Percentiles rank a stretch among this genome's conserved stretches.
These are phyloP conservation scores for Yarrowia galli DNA, from an alignment of 1,139 yeast species.

Conservation along the genomic window DNA sequence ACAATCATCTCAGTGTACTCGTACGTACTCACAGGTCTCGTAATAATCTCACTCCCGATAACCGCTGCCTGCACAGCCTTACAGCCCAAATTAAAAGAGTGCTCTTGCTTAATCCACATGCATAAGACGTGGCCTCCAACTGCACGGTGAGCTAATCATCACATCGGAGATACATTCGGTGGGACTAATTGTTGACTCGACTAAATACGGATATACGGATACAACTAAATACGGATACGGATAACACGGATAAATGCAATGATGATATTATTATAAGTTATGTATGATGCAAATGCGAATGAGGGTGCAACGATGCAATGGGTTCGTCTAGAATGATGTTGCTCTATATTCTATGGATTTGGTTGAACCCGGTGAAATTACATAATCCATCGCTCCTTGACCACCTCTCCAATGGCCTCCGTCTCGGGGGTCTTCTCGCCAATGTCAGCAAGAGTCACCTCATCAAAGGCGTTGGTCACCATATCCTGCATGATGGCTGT, in stretches of 20 bases:
- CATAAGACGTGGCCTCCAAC: constrained; percentile 12
- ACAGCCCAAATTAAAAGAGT: not conserved
- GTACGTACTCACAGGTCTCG: too few relatives aligned
- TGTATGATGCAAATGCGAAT: constrained; percentile 4
- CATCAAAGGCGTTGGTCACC: constrained; percentile 28
- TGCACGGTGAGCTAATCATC: constrained; percentile 7
- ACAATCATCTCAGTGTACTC: too few relatives aligned
- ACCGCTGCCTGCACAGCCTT: constrained; percentile 16
- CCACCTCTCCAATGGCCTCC: constrained; percentile 26
- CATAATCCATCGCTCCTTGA: constrained; percentile 37
- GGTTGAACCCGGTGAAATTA: not conserved
- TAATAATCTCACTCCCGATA: too few relatives aligned
- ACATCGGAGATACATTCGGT: not conserved
- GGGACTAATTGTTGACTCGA: too few relatives aligned
- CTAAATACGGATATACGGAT: not conserved
- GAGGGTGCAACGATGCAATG: constrained; percentile 12
- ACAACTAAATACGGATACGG: not conserved
- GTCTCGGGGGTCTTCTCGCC: constrained; percentile 27
- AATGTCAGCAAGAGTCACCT: constrained; percentile 29
- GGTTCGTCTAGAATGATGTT: constrained; percentile 23
- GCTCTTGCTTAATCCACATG: constrained; percentile 18
- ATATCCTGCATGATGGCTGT: constrained; percentile 33
- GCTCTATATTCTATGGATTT: constrained; percentile 18
- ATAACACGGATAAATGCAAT: constrained; percentile 11
- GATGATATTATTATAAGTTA: constrained; percentile 10